Conservation (phyloP, 73 alveolate species). For the Tetrahymena elliotti region DNA sequence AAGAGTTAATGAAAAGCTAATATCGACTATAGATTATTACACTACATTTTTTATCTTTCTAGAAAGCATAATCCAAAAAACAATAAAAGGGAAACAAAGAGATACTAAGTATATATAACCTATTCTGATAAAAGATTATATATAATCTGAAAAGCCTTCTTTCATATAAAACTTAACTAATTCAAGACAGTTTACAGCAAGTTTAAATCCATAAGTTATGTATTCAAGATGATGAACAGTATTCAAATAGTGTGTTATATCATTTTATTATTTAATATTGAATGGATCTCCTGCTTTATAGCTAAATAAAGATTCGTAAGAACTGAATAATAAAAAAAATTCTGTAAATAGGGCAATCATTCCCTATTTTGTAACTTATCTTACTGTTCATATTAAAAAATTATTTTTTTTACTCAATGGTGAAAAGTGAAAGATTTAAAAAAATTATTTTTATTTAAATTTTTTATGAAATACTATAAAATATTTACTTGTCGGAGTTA, state of each 20-base stretch:
- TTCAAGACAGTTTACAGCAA: not conserved
- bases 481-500: not conserved
- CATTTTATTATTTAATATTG: not conserved
- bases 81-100: not conserved
- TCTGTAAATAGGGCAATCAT: not conserved
- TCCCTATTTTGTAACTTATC: not conserved
- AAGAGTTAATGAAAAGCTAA: not conserved
- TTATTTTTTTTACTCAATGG: too few species aligned
- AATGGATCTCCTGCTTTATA: not conserved
- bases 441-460: not conserved
- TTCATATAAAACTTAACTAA: not conserved
- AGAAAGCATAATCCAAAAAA: not conserved
- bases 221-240: not conserved
- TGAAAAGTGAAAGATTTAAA: too few species aligned
- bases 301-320: not conserved
- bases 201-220: not conserved
- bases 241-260: not conserved
- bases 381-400: not conserved
- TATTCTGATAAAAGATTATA: not conserved
- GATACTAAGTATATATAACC: not conserved
- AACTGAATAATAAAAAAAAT: not conserved
- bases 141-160: not conserved
- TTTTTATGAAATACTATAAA: not conserved
- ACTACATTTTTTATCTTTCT: not conserved
- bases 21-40: not conserved